Evolutionary conservation across 345 rosid genomes (phyloP).

Genomic region (Brassica cretica): DNA sequence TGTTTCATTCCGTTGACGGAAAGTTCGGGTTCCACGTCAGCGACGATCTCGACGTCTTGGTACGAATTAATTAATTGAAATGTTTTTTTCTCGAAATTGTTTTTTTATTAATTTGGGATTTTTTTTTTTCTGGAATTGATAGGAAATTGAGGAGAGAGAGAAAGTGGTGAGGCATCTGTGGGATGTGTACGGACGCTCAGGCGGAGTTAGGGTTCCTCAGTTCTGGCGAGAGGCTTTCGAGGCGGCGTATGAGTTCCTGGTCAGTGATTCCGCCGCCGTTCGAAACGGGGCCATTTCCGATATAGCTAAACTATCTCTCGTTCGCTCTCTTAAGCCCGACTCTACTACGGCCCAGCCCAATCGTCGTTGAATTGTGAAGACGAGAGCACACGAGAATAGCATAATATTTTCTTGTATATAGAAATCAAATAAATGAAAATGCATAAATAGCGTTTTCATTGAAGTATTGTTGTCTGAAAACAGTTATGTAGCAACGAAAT

Average conservation of each 20-base stretch:
- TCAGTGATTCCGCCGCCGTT: slow-evolving; percentile 53
- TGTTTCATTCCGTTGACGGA: slow-evolving; percentile 44
- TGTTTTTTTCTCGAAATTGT: neutral
- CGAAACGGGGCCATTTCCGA: slow-evolving; percentile 64
- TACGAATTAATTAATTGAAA: slow-evolving; percentile 8
- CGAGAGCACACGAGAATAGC: neutral
- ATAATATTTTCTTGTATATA: slow-evolving; percentile 18
- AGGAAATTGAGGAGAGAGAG: slow-evolving; percentile 89
- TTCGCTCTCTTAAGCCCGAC: slow-evolving; percentile 41
- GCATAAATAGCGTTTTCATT: slow-evolving; percentile 5
- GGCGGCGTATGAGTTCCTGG: slow-evolving; percentile 71
- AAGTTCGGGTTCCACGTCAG: slow-evolving; percentile 35
- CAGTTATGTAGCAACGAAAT: neutral
- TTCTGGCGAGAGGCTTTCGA: slow-evolving; percentile 81
- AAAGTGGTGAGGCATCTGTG: slow-evolving; percentile 75
- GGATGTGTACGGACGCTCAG: slow-evolving; percentile 71
- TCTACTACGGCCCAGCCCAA: slow-evolving; percentile 37
- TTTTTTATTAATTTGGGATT: neutral
- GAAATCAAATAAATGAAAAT: slow-evolving; percentile 4
- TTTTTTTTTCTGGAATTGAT: neutral
- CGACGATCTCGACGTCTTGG: slow-evolving; percentile 76
- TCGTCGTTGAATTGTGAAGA: slow-evolving; percentile 2
- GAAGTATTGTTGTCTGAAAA: neutral
- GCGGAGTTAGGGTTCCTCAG: slow-evolving; percentile 50
- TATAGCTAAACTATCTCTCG: slow-evolving; percentile 70